Conservation (phyloP, 2,329 filamentous ascomycete species). For the Xylaria sp. region DNA sequence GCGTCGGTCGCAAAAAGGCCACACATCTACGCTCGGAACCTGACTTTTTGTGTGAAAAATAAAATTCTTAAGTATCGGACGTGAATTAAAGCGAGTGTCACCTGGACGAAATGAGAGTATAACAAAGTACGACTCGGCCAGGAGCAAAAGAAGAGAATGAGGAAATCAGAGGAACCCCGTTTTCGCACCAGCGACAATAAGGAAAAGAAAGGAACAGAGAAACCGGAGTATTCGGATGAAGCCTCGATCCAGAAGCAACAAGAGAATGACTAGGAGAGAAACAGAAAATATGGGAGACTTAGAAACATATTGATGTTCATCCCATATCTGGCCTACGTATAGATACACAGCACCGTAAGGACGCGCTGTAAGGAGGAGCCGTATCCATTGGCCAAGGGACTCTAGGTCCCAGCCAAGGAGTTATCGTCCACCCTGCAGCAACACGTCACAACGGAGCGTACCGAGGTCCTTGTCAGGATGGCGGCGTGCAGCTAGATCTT, state of each 20-base stretch:
- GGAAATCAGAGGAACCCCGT: slow-evolving; percentile 23
- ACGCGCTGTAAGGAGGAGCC: neutral
- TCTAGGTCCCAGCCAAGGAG: neutral
- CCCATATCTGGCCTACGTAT: neutral
- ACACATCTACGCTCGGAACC: neutral
- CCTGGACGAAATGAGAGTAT: slow-evolving; percentile 32
- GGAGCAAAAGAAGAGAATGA: slow-evolving; percentile 35
- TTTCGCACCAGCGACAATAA: slow-evolving; percentile 12
- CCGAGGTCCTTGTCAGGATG: neutral
- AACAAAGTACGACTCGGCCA: slow-evolving; percentile 39
- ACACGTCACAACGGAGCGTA: neutral
- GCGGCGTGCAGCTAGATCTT: neutral
- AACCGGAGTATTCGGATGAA: slow-evolving; percentile 30
- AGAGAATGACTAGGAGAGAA: slow-evolving; percentile 27
- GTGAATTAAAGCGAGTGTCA: slow-evolving; percentile 27
- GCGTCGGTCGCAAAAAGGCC: neutral
- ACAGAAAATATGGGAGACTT: slow-evolving; percentile 12
- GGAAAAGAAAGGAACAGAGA: slow-evolving; percentile 22
- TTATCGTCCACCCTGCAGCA: neutral
- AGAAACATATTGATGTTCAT: slow-evolving; percentile 18
- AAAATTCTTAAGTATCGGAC: neutral
- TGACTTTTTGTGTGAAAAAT: neutral
- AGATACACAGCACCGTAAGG: too few relatives aligned
- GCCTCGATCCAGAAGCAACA: slow-evolving; percentile 37
- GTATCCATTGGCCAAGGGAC: neutral